Base-by-base conservation (phyloP, 129 eudicot genomes). In the Pseudognaphalium luteoalbum region DNA sequence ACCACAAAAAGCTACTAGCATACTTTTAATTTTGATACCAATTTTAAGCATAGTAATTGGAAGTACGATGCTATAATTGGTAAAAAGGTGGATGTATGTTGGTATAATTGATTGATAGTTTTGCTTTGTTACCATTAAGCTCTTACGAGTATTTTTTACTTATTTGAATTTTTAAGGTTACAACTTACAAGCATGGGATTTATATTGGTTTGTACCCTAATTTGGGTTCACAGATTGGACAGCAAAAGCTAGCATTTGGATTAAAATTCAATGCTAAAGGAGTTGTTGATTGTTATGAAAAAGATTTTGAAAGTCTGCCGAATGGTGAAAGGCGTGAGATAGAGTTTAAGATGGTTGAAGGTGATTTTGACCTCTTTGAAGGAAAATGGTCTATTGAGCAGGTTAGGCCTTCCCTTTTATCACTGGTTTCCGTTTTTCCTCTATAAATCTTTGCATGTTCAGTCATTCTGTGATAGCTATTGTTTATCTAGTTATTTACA, bases 341-440 rank as follows among this genome's bases (percentile, higher is more conserved):
- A 72, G 96, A 91, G 62, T 91, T 91, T 81, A 85, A 91, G 85
- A 91, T 91, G 97, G 83, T 88, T 70, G 95, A 91, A 70, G 97
- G 97, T 62, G 97, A 91, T 83, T 91, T 91, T 80, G 68, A 81
- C 66, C 72, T 85, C 68, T 91, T 91, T 81, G 86, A 91, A 83
- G 97, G 97, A 80, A 85, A 68, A 58, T 91, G 97, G 97, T 83
- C 97, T 47, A 76, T 91, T 65, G 92, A 86, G 83, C 92, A 91
- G 95, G 97, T 85, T 59, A 73, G 72, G 34, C 65, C 44, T 42
- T 68, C 58, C 72, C 61, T 17, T 68, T 15, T 20, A 68, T 56
- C 41, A 20, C n/a, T 60, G 22, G 30, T 68, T 11, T 39, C 44
- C 32, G 61, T 21, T 58, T 50, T 32, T 32, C 16, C 19, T 10